Evolutionary conservation across 805 yeast species (phyloP).

Genomic region (Zygosaccharomyces kombuchaensis): DNA sequence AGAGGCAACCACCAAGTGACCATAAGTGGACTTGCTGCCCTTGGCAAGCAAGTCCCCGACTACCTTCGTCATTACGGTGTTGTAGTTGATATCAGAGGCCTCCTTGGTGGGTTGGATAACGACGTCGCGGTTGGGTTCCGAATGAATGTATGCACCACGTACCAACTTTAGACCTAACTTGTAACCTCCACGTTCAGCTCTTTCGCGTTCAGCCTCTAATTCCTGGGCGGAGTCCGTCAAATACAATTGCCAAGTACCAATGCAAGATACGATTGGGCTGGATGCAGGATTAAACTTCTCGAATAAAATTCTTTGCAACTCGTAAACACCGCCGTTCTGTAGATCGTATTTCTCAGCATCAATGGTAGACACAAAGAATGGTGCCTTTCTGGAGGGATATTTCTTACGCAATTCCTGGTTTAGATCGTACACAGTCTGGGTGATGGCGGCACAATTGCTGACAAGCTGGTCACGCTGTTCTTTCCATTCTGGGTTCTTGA

Average conservation of each 20-base stretch:
- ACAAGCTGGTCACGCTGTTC: conserved; percentile 53
- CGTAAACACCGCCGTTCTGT: conserved; percentile 82
- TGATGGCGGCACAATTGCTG: conserved; percentile 59
- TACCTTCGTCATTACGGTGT: conserved; percentile 60
- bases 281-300: conserved; percentile 60
- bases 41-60: conserved; percentile 52
- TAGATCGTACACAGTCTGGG: conserved; percentile 50
- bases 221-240: conserved; percentile 64
- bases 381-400: conserved; percentile 64
- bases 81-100: conserved; percentile 75
- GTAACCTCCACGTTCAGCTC: conserved; percentile 60
- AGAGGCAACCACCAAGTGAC: conserved; percentile 85
- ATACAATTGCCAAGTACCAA: conserved; percentile 93
- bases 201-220: conserved; percentile 55
- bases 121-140: conserved; percentile 64
- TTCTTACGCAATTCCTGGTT: conserved; percentile 46
- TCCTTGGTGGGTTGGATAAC: conserved; percentile 73
- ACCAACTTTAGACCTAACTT: conserved; percentile 84
- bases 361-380: conserved; percentile 71
- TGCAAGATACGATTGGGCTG: conserved; percentile 56
- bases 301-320: conserved; percentile 78
- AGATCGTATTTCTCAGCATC: conserved; percentile 90
- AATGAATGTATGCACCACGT: conserved; percentile 92
- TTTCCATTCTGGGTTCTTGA: conserved; percentile 51
- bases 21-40: conserved; percentile 48